Evolutionary conservation across 2,329 filamentous ascomycete genomes (phyloP).

Genomic region (Hypoxylon sp.): DNA sequence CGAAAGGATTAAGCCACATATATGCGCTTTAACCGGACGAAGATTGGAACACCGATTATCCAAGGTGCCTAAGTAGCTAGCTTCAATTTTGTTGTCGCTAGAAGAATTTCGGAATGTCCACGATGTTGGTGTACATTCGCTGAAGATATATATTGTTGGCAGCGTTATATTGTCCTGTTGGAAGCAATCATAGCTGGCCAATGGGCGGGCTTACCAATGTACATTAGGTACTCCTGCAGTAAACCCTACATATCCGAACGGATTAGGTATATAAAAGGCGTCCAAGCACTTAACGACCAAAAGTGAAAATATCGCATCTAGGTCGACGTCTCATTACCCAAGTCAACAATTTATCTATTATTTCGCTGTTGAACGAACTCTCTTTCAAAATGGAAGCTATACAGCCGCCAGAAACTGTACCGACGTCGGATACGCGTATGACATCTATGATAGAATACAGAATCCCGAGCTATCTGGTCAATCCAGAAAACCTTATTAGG

Average conservation of each 20-base stretch:
- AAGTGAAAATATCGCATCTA: not conserved
- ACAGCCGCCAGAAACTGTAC: not conserved
- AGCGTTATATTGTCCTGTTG: too few species aligned
- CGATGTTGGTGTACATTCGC: too few species aligned
- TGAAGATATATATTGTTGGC: too few species aligned
- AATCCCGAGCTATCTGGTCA: constrained; percentile 30
- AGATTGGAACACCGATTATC: too few species aligned
- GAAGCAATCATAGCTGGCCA: not conserved
- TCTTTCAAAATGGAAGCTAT: not conserved
- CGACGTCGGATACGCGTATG: not conserved
- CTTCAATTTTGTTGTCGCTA: too few species aligned
- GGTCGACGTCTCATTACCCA: not conserved
- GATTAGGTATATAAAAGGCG: not conserved
- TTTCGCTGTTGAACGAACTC: not conserved
- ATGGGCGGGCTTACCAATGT: not conserved
- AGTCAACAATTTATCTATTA: not conserved
- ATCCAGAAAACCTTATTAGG: constrained; percentile 19
- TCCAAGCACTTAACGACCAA: not conserved
- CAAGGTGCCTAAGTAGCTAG: too few species aligned
- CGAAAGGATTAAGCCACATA: not conserved
- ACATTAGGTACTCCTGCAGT: not conserved
- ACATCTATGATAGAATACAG: constrained; percentile 12
- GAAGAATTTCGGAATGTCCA: too few species aligned
- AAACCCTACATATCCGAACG: not conserved
- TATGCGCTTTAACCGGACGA: too few species aligned